Conservation (phyloP, 345 rosid species). For the Mangifera indica region DNA sequence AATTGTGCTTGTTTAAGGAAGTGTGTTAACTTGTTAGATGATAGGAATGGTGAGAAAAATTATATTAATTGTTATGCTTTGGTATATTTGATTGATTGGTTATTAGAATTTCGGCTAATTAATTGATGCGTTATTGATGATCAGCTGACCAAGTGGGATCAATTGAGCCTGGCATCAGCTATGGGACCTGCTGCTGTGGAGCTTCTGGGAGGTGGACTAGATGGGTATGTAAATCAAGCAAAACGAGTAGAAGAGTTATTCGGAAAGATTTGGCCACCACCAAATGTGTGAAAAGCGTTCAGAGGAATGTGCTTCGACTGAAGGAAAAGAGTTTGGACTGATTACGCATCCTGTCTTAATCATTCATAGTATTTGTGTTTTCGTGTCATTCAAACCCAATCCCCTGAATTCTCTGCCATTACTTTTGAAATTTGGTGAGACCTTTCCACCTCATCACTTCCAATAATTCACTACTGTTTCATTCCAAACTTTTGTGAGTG, state of each 20-base stretch:
- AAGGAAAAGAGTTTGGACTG: not conserved
- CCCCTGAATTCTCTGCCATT: not conserved
- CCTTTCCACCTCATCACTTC: too few relatives aligned
- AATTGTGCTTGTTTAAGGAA: too few relatives aligned
- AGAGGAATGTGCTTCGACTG: not conserved
- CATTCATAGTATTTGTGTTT: not conserved
- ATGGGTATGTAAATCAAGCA: conserved; percentile 69
- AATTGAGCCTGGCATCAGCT: conserved; percentile 67
- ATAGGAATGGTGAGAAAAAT: too few relatives aligned
- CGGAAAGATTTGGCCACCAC: conserved; percentile 97
- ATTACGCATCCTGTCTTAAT: not conserved
- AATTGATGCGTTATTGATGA: conserved; percentile 10
- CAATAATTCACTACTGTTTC: too few relatives aligned
- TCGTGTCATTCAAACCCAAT: not conserved
- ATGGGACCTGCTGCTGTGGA: conserved; percentile 95
- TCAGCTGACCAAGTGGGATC: conserved; percentile 86
- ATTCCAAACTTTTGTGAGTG: too few relatives aligned
- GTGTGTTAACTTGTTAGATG: too few relatives aligned
- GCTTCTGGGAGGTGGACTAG: conserved; percentile 76
- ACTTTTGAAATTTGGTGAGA: too few relatives aligned
- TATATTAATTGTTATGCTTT: too few relatives aligned
- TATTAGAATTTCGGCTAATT: not conserved
- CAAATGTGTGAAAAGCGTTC: conserved; percentile 58
- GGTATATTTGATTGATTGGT: too few relatives aligned
- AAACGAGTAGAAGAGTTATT: conserved; percentile 76